Percentiles rank a stretch among this genome's conserved stretches.
These are phyloP conservation scores for Yamadazyma ubonensis DNA, from an alignment of 805 yeast genomes.

Conservation along the genomic window DNA sequence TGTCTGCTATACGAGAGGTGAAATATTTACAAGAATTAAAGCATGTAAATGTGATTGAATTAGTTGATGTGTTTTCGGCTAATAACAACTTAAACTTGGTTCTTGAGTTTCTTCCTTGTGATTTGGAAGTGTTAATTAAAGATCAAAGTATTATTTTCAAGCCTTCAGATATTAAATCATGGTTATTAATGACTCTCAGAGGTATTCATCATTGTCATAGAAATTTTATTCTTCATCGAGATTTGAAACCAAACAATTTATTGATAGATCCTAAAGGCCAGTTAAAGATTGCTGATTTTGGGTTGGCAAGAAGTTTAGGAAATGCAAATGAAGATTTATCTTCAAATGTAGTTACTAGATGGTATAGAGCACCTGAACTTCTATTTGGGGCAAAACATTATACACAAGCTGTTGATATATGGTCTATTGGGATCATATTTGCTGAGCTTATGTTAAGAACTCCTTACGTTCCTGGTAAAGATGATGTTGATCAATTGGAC, in stretches of 20 bases:
- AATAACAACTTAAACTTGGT: conserved; percentile 73
- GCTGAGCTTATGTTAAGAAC: conserved; percentile 94
- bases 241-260: conserved; percentile 89
- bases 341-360: conserved; percentile 92
- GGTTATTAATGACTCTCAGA: conserved; percentile 91
- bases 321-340: conserved; percentile 73
- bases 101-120: conserved; percentile 85
- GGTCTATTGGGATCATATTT: conserved; percentile 63
- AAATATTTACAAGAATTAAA: conserved; percentile 81
- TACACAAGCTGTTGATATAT: conserved; percentile 60
- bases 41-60: conserved; percentile 73
- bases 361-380: conserved; percentile 96
- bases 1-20: conserved; percentile 95
- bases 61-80: conserved; percentile 81
- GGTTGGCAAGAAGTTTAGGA: conserved; percentile 84
- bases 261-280: conserved; percentile 84
- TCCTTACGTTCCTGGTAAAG: conserved; percentile 92
- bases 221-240: conserved; percentile 86
- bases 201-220: conserved; percentile 97
- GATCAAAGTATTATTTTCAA: conserved; percentile 74
- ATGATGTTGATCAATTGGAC: conserved; percentile 85
- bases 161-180: conserved; percentile 85
- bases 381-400: conserved; percentile 89
- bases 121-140: conserved; percentile 83
- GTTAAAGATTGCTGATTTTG: conserved; percentile 95